These are phyloP conservation scores for Thalassia testudinum DNA, from an alignment of 116 monocot genomes.

Conservation along the genomic window DNA sequence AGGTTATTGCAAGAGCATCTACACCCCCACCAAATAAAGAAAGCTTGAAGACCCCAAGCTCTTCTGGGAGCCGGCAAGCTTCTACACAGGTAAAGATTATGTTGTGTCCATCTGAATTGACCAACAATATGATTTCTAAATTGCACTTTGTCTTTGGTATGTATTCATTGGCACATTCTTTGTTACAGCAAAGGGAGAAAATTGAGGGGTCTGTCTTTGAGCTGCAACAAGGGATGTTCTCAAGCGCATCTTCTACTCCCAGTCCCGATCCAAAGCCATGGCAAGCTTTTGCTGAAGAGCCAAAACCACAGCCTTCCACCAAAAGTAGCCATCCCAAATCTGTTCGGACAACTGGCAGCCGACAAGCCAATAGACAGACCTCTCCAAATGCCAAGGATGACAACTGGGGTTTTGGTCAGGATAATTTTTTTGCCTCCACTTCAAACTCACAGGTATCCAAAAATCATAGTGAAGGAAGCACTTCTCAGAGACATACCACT, in stretches of 20 bases:
- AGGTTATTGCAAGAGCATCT: slow-evolving; percentile 13
- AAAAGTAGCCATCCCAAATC: slow-evolving; percentile 23
- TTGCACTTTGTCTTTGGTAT: background rate
- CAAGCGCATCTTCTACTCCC: slow-evolving; percentile 10
- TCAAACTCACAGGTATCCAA: slow-evolving; percentile 12
- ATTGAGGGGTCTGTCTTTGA: slow-evolving; percentile 50
- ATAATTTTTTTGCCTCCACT: slow-evolving; percentile 33
- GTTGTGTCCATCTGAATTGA: slow-evolving; percentile 2
- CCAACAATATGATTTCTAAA: background rate
- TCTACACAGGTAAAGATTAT: slow-evolving; percentile 14
- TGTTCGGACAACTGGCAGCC: slow-evolving; percentile 32
- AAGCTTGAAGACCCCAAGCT: slow-evolving; percentile 11
- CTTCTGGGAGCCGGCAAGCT: slow-evolving; percentile 13
- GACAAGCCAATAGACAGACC: slow-evolving; percentile 9
- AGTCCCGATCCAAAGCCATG: slow-evolving; percentile 38
- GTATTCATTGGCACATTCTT: background rate
- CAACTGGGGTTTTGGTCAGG: slow-evolving; percentile 43
- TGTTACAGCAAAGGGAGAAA: slow-evolving; percentile 45
- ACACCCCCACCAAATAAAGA: slow-evolving; percentile 22
- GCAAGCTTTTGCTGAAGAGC: slow-evolving; percentile 49
- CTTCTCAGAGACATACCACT: slow-evolving; percentile 19
- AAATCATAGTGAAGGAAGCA: slow-evolving; percentile 14
- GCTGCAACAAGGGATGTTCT: slow-evolving; percentile 32
- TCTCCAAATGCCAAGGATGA: slow-evolving; percentile 4
- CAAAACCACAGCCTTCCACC: slow-evolving; percentile 18